Evolutionary conservation across 2,329 filamentous ascomycete genomes (phyloP).

Genomic region (Fusarium redolens): DNA sequence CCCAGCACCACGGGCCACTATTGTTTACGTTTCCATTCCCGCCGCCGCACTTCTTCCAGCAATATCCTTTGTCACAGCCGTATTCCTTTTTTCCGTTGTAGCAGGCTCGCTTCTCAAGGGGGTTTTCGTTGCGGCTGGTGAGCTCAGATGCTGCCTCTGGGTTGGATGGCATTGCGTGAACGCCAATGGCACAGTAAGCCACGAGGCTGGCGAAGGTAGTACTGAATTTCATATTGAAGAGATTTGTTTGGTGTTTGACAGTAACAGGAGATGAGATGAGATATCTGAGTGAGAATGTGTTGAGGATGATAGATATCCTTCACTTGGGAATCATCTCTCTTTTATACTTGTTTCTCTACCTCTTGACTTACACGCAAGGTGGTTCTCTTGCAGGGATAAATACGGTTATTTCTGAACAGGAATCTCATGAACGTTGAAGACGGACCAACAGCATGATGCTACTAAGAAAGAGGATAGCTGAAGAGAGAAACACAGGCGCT

Average conservation of each 20-base stretch:
- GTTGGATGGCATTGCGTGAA: not conserved
- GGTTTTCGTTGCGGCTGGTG: not conserved
- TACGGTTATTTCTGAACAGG: not conserved
- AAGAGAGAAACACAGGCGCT: not conserved
- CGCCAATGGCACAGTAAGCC: not conserved
- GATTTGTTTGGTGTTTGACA: not conserved
- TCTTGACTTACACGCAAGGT: not conserved
- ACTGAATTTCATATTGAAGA: not conserved
- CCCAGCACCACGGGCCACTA: not conserved
- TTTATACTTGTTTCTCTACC: not conserved
- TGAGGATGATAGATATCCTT: not conserved
- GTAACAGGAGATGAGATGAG: not conserved
- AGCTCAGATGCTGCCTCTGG: not conserved
- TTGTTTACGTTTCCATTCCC: not conserved
- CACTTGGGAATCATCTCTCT: not conserved
- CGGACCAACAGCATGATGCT: not conserved
- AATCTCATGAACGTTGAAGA: not conserved
- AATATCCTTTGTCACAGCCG: not conserved
- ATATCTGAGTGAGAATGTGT: not conserved
- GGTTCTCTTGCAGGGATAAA: not conserved
- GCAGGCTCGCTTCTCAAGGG: not conserved
- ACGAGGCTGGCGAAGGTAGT: not conserved
- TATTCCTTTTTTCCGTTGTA: not conserved
- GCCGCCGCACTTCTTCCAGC: not conserved
- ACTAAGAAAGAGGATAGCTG: not conserved